These are phyloP conservation scores for Conoideocrella luteorostrata DNA, from an alignment of 2,329 filamentous ascomycete species.

Conservation along the genomic window DNA sequence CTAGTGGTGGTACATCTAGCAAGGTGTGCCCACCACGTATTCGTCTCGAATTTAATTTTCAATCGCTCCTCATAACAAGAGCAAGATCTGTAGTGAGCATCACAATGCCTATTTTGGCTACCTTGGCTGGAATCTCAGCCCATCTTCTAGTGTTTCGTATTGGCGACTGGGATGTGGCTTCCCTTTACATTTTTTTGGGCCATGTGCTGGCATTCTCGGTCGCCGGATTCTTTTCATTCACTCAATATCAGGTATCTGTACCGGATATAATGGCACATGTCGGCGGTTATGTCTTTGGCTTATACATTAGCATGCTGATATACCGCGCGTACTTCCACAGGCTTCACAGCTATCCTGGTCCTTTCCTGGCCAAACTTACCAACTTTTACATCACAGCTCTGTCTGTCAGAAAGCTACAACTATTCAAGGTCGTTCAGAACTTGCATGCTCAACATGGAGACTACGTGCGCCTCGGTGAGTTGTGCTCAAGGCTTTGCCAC, in stretches of 20 bases:
- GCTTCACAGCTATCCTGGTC: slow-evolving; percentile 4
- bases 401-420: neutral
- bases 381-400: slow-evolving; percentile 5
- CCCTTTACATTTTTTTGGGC: neutral
- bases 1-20: too few species aligned
- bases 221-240: neutral
- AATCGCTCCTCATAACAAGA: too few species aligned
- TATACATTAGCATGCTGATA: slow-evolving; percentile 2
- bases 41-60: too few species aligned
- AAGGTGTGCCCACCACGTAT: too few species aligned
- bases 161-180: slow-evolving; percentile 1
- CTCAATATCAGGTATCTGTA: neutral
- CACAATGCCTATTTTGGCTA: neutral
- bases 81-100: too few species aligned
- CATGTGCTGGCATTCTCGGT: neutral
- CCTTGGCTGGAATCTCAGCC: neutral
- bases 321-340: slow-evolving; percentile 8
- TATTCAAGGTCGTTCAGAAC: neutral
- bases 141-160: neutral
- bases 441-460: slow-evolving; percentile 6
- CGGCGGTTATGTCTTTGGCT: neutral
- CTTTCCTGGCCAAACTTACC: slow-evolving; percentile 3
- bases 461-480: slow-evolving; percentile 7
- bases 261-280: too few species aligned
- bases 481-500: neutral